Evolutionary conservation across 1,284 basidiomycete genomes (phyloP).

Genomic region (Sanghuangporus sanghuang): DNA sequence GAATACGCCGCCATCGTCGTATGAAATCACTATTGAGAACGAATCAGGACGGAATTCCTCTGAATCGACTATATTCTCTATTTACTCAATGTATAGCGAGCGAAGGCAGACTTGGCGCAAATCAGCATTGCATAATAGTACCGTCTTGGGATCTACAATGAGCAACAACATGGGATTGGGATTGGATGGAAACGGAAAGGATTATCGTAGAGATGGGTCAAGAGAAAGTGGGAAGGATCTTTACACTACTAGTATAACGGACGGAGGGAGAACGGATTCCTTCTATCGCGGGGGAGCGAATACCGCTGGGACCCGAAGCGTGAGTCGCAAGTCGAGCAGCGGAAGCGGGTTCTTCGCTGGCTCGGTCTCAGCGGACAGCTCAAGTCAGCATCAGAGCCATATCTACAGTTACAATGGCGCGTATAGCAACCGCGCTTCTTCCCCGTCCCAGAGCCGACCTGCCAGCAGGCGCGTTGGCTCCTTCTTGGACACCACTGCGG

Average conservation of each 20-base stretch:
- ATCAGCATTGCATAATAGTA: conserved; percentile 14
- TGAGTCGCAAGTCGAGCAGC: conserved; percentile 14
- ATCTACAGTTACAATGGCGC: background rate
- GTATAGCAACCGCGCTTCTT: background rate
- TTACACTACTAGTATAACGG: background rate
- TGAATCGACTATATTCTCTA: conserved; percentile 68
- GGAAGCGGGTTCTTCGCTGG: conserved; percentile 15
- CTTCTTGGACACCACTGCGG: conserved; percentile 1
- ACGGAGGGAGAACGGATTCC: conserved; percentile 10
- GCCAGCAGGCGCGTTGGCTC: conserved; percentile 9
- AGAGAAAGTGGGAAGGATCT: background rate
- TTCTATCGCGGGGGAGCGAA: conserved; percentile 5
- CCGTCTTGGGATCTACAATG: background rate
- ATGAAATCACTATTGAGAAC: conserved; percentile 9
- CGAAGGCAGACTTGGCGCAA: conserved; percentile 15
- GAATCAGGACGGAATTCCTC: conserved; percentile 37
- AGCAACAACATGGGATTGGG: background rate
- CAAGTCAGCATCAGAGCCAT: conserved; percentile 9
- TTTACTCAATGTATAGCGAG: conserved; percentile 75
- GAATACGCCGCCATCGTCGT: conserved; percentile 19
- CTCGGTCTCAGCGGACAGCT: conserved; percentile 12
- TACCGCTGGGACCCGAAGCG: background rate
- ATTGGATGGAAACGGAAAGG: background rate
- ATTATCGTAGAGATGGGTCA: background rate
- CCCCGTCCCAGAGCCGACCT: background rate